Evolutionary conservation across 768 basidiomycete species (phyloP).

Genomic region (Tricholoma matsutake): DNA sequence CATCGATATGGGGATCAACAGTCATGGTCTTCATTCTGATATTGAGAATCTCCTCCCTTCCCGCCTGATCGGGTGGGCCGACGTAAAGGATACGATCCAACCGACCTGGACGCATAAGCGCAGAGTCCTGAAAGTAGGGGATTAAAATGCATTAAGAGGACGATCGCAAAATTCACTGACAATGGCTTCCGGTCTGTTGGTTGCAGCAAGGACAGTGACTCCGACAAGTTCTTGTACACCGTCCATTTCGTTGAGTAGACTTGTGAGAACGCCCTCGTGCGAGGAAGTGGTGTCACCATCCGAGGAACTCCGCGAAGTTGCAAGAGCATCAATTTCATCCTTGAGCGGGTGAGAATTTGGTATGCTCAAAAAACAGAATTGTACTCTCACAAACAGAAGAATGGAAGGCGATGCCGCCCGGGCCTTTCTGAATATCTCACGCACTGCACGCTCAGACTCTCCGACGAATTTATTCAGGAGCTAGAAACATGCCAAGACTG

Average conservation of each 20-base stretch:
- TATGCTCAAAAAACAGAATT: background rate
- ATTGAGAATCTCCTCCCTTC: constrained; percentile 79
- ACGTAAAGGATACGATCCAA: constrained; percentile 94
- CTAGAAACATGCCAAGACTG: constrained; percentile 37
- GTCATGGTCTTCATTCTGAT: constrained; percentile 82
- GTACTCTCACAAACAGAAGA: constrained; percentile 84
- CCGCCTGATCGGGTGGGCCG: constrained; percentile 80
- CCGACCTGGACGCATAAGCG: constrained; percentile 91
- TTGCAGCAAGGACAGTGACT: constrained; percentile 95
- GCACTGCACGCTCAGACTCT: constrained; percentile 92
- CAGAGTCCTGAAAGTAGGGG: constrained; percentile 67
- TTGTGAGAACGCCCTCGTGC: constrained; percentile 90
- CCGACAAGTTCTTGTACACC: constrained; percentile 93
- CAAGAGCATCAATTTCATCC: constrained; percentile 98
- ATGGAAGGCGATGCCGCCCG: constrained; percentile 93
- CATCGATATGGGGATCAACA: constrained; percentile 65
- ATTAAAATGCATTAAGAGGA: background rate
- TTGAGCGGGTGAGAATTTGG: constrained; percentile 27
- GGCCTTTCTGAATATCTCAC: constrained; percentile 95
- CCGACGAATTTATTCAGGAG: constrained; percentile 96
- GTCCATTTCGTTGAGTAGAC: constrained; percentile 96
- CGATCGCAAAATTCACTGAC: constrained; percentile 40
- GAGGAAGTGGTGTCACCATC: constrained; percentile 52
- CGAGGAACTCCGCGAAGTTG: constrained; percentile 66
- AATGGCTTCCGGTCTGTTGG: constrained; percentile 92